Evolutionary conservation across 2,329 filamentous ascomycete genomes (phyloP).

Genomic region (Penicillium sp.): DNA sequence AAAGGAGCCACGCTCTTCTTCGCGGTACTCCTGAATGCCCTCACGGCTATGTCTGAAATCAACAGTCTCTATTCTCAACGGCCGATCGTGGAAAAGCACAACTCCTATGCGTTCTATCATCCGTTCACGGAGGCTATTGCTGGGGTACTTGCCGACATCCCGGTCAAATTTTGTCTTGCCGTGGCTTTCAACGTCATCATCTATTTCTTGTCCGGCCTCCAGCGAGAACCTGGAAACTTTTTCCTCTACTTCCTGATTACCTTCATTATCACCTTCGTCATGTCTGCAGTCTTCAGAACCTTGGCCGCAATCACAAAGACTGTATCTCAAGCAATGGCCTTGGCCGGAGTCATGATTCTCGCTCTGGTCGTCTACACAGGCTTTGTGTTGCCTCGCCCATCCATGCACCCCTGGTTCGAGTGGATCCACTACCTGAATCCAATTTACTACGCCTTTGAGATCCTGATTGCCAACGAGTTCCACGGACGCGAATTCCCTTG

Average conservation of each 20-base stretch:
- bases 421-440: slow-evolving; percentile 83
- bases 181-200: slow-evolving; percentile 74
- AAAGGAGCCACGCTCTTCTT: slow-evolving; percentile 81
- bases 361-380: slow-evolving; percentile 48
- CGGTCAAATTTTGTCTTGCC: slow-evolving; percentile 71
- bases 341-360: slow-evolving; percentile 50
- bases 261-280: slow-evolving; percentile 69
- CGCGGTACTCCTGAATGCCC: slow-evolving; percentile 80
- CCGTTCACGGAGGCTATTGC: slow-evolving; percentile 20
- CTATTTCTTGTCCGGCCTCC: slow-evolving; percentile 83
- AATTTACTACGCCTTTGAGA: slow-evolving; percentile 76
- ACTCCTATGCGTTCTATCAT: slow-evolving; percentile 31
- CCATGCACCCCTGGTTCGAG: slow-evolving; percentile 76
- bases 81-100: slow-evolving; percentile 30
- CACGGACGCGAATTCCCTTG: slow-evolving; percentile 59
- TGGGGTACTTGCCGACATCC: slow-evolving; percentile 46
- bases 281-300: slow-evolving; percentile 81
- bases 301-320: slow-evolving; percentile 73
- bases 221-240: slow-evolving; percentile 70
- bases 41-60: slow-evolving; percentile 49
- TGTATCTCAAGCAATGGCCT: slow-evolving; percentile 55
- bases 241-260: slow-evolving; percentile 82
- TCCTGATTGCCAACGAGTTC: slow-evolving; percentile 82
- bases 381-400: slow-evolving; percentile 40
- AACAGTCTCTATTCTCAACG: slow-evolving; percentile 42